Evolutionary conservation across 768 basidiomycete genomes (phyloP).

Genomic region (Rubroboletus pulcherrimus): DNA sequence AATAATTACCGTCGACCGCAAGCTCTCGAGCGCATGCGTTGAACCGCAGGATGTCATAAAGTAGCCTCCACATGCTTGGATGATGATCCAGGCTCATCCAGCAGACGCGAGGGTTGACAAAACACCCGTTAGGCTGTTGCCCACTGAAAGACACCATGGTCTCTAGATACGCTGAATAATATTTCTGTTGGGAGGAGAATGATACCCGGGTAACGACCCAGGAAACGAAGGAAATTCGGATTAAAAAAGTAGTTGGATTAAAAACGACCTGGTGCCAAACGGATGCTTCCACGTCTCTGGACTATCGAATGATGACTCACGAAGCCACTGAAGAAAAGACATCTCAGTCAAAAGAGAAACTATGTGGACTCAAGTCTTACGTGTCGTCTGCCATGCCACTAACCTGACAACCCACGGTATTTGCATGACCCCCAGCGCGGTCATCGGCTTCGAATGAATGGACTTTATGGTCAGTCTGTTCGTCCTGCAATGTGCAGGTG

Average conservation of each 20-base stretch:
- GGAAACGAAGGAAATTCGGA: constrained; percentile 74
- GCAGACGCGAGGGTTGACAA: constrained; percentile 57
- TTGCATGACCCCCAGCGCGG: constrained; percentile 72
- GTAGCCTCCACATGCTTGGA: constrained; percentile 65
- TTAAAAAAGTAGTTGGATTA: constrained; percentile 61
- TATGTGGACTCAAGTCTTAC: constrained; percentile 39
- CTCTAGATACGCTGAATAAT: constrained; percentile 76
- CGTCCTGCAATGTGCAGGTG: constrained; percentile 46
- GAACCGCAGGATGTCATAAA: constrained; percentile 70
- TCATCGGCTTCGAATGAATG: constrained; percentile 68
- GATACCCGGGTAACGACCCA: constrained; percentile 45
- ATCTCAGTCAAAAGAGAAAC: background rate
- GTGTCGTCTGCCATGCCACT: constrained; percentile 48
- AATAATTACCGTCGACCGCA: constrained; percentile 27
- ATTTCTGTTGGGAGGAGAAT: constrained; percentile 60
- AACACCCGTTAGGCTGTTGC: constrained; percentile 56
- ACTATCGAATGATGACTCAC: constrained; percentile 31
- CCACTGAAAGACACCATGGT: constrained; percentile 63
- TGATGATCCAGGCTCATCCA: constrained; percentile 45
- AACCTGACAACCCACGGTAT: constrained; percentile 57
- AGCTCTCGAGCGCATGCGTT: constrained; percentile 61
- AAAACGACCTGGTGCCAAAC: constrained; percentile 56
- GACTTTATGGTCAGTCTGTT: constrained; percentile 69
- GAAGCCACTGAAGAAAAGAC: constrained; percentile 44
- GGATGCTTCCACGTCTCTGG: background rate